Conservation (phyloP, 2,329 filamentous ascomycete genomes). For the Claviceps monticola region DNA sequence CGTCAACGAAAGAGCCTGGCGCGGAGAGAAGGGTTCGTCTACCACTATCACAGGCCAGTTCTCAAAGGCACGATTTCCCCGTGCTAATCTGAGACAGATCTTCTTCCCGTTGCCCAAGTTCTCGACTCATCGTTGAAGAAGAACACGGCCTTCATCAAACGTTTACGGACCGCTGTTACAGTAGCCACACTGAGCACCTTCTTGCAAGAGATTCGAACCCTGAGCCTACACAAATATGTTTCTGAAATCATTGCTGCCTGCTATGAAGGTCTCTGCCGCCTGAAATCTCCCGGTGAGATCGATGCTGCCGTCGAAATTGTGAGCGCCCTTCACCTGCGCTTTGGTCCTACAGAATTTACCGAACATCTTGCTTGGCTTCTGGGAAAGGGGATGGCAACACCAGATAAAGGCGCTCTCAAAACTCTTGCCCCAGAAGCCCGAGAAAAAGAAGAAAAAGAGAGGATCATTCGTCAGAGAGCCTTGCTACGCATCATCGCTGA, state of each 20-base stretch:
- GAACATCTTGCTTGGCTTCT: conserved; percentile 85
- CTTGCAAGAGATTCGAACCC: conserved; percentile 73
- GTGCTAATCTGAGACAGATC: conserved; percentile 35
- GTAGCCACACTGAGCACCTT: conserved; percentile 69
- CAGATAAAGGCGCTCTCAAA: conserved; percentile 75
- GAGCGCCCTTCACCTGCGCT: conserved; percentile 89
- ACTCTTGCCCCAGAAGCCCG: conserved; percentile 64
- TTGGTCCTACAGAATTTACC: conserved; percentile 81
- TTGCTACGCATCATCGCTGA: conserved; percentile 86
- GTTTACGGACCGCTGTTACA: conserved; percentile 78
- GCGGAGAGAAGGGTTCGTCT: conserved; percentile 64
- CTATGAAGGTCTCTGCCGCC: conserved; percentile 83
- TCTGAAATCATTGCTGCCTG: conserved; percentile 94
- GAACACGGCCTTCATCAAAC: conserved; percentile 96
- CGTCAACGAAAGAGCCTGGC: conserved; percentile 78
- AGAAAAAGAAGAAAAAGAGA: conserved; percentile 93
- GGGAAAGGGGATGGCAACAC: conserved; percentile 79
- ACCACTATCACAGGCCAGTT: conserved; percentile 6
- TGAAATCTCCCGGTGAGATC: conserved; percentile 85
- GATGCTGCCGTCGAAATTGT: conserved; percentile 85
- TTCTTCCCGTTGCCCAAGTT: conserved; percentile 62
- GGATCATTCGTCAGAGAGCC: conserved; percentile 70
- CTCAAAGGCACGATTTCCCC: conserved; percentile 1
- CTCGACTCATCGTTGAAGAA: conserved; percentile 95
- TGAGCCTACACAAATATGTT: conserved; percentile 91